phyloP scores from a whole-genome alignment of 2,329 filamentous ascomycete genomes.

The Huntiella omanensis region DNA sequence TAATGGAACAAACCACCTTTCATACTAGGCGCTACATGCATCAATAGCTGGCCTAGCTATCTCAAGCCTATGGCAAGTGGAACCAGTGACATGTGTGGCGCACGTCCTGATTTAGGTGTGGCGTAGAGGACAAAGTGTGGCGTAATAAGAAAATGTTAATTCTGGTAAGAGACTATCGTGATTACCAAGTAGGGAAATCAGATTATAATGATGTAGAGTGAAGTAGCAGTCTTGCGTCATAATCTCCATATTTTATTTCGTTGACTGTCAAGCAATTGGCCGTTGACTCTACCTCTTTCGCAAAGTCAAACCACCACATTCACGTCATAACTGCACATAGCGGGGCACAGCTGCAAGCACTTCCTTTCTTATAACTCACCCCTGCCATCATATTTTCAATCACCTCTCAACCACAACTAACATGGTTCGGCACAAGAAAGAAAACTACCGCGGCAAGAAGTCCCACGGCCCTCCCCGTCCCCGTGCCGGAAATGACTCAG shows the following conservation, averaged over 20 bases:
- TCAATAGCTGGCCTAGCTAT: not conserved
- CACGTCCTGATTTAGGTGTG: not conserved
- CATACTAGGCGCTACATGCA: not conserved
- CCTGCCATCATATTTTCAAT: not conserved
- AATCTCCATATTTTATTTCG: not conserved
- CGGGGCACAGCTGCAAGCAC: too few species aligned
- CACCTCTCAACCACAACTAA: not conserved
- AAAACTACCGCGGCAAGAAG: constrained; percentile 61
- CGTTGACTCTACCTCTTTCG: too few species aligned
- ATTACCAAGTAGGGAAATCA: too few species aligned
- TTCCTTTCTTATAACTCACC: too few species aligned
- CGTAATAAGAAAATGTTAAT: not conserved
- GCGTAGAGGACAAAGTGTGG: not conserved
- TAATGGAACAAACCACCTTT: constrained; percentile 3
- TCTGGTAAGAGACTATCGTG: too few species aligned
- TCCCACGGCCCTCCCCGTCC: constrained; percentile 35
- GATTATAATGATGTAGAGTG: too few species aligned
- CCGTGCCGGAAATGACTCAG: constrained; percentile 21
- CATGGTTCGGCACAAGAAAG: constrained; percentile 97
- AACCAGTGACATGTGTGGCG: too few species aligned
- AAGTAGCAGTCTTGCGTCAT: not conserved
- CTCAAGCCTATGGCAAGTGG: not conserved
- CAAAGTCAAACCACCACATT: not conserved
- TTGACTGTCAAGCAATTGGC: not conserved
- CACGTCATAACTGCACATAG: not conserved